Conservation (phyloP, 345 rosid species). For the Toxicodendron radicans region DNA sequence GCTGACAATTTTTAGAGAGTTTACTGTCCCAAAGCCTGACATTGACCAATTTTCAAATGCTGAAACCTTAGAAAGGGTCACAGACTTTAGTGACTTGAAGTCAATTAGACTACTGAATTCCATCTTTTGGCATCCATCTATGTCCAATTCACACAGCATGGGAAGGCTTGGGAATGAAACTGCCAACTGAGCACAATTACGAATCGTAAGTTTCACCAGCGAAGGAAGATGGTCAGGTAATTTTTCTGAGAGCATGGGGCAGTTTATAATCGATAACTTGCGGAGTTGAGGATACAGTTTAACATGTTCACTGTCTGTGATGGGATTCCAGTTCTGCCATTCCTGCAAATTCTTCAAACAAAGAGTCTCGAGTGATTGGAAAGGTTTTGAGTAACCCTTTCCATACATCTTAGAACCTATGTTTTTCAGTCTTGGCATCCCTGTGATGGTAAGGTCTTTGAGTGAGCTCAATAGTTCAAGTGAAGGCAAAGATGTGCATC, state of each 20-base stretch:
- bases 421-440: not conserved
- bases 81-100: not conserved
- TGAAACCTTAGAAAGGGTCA: not conserved
- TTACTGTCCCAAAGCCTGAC: too few relatives aligned
- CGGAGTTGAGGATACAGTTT: not conserved
- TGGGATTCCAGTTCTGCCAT: constrained; percentile 1
- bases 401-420: constrained; percentile 3
- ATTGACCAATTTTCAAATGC: not conserved
- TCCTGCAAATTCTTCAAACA: not conserved
- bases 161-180: not conserved
- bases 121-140: constrained; percentile 3
- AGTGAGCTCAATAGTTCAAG: not conserved
- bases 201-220: too few relatives aligned
- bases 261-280: not conserved
- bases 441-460: constrained; percentile 4
- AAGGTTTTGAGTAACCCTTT: not conserved
- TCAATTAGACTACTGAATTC: not conserved
- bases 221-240: too few relatives aligned
- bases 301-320: not conserved
- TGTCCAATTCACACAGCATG: not conserved
- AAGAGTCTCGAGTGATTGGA: constrained; percentile 15
- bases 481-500: not conserved
- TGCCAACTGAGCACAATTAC: too few relatives aligned
- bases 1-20: too few relatives aligned
- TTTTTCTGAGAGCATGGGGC: constrained; percentile 1